Evolutionary conservation across 202 grass and related monocot species (phyloP).

Genomic region (Schoenoplectus tabernaemontani): DNA sequence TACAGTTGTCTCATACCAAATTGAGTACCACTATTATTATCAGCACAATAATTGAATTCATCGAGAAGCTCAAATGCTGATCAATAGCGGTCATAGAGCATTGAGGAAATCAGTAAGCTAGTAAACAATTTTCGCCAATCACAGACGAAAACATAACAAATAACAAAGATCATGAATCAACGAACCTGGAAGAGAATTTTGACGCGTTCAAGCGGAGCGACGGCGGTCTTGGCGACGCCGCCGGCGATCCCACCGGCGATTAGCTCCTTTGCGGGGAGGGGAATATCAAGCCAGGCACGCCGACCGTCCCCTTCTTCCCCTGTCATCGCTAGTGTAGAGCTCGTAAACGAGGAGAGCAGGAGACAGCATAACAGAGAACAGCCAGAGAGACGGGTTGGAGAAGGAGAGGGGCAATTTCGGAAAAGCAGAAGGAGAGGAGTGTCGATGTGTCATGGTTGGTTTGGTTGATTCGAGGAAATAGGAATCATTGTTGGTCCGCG

Average conservation of each 20-base stretch:
- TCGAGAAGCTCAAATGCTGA: neutral
- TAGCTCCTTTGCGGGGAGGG: conserved; percentile 70
- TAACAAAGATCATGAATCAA: neutral
- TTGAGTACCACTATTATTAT: neutral
- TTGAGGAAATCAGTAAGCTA: neutral
- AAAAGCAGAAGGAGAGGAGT: neutral
- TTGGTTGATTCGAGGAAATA: neutral
- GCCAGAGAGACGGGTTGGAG: neutral
- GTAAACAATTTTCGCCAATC: neutral
- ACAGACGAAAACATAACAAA: neutral
- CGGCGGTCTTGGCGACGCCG: conserved; percentile 67
- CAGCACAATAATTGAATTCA: neutral
- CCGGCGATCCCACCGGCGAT: conserved; percentile 75
- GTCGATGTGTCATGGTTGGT: neutral
- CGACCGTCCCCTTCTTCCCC: neutral
- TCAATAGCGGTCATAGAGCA: neutral
- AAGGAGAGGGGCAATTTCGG: neutral
- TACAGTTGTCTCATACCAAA: neutral
- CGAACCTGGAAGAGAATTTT: conserved; percentile 86
- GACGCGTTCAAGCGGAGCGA: conserved; percentile 86
- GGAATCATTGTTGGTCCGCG: too few relatives aligned
- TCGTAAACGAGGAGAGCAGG: neutral
- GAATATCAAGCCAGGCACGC: conserved; percentile 20
- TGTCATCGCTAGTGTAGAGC: conserved; percentile 4
- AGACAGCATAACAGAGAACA: neutral